phyloP scores from a whole-genome alignment of 345 rosid genomes.

The Bretschneidera sinensis region DNA sequence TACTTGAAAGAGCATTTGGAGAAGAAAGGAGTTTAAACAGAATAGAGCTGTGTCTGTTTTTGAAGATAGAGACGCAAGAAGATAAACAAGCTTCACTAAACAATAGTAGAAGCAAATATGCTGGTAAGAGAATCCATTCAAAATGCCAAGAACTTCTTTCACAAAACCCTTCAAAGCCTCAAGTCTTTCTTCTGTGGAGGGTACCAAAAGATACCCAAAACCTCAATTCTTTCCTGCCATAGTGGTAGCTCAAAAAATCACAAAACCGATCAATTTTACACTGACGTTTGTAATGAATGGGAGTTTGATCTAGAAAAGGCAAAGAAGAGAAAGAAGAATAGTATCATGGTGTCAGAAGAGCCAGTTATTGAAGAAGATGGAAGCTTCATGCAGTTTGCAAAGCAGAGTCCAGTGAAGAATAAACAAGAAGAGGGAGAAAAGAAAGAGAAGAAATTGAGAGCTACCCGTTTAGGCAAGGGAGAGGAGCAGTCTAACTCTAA shows the following conservation, averaged over 20 bases:
- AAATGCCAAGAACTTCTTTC: constrained; percentile 50
- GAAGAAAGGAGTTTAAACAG: constrained; percentile 2
- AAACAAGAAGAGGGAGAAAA: constrained; percentile 22
- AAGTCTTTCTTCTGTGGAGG: constrained; percentile 46
- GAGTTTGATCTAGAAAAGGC: constrained; percentile 31
- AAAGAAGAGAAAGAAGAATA: constrained; percentile 19
- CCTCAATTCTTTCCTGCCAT: constrained; percentile 38
- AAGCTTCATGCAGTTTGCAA: constrained; percentile 19
- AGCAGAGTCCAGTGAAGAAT: constrained; percentile 27
- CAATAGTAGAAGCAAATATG: constrained; percentile 22
- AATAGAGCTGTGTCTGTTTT: constrained; percentile 16
- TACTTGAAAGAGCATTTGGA: constrained; percentile 9
- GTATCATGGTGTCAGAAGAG: constrained; percentile 8
- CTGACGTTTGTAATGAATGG: constrained; percentile 32
- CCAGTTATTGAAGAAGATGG: constrained; percentile 18
- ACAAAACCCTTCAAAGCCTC: constrained; percentile 43
- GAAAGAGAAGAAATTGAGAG: constrained; percentile 28
- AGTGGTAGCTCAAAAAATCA: constrained; percentile 16
- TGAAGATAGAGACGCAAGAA: constrained; percentile 12
- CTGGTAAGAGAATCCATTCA: constrained; percentile 48
- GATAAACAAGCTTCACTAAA: neutral
- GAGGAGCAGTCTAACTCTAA: constrained; percentile 20
- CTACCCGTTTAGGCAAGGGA: constrained; percentile 14
- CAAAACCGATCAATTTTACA: constrained; percentile 25
- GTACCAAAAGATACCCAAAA: constrained; percentile 39